Evolutionary conservation across 768 basidiomycete genomes (phyloP).

Genomic region (Galerina sulciceps): DNA sequence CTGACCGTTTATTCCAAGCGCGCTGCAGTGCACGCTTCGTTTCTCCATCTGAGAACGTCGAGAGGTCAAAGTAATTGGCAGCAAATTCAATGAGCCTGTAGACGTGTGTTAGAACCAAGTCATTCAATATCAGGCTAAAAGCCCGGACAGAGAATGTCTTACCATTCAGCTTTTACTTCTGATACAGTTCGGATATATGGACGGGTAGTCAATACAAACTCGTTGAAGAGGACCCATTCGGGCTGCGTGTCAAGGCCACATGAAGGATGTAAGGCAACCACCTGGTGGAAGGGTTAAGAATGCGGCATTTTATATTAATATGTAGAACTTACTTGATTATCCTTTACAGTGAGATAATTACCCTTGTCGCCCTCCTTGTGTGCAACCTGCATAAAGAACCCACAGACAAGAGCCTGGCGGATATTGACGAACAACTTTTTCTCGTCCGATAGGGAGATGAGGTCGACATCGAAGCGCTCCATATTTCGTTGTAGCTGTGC

Average conservation of each 20-base stretch:
- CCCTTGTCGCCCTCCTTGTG: conserved; percentile 93
- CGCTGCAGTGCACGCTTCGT: conserved; percentile 68
- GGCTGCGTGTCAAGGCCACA: conserved; percentile 88
- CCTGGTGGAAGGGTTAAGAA: conserved; percentile 34
- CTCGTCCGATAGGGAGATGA: conserved; percentile 71
- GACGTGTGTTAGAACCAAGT: not conserved
- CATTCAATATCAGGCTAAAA: not conserved
- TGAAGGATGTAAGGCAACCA: conserved; percentile 81
- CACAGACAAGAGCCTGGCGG: conserved; percentile 83
- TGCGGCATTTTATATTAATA: not conserved
- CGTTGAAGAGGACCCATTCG: conserved; percentile 93
- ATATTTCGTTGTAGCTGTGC: conserved; percentile 87
- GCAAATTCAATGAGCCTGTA: conserved; percentile 46
- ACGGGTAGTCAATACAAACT: conserved; percentile 91
- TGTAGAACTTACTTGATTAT: conserved; percentile 72
- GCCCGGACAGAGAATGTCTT: conserved; percentile 7
- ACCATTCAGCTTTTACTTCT: conserved; percentile 89
- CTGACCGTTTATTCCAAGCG: conserved; percentile 54
- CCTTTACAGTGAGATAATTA: conserved; percentile 90
- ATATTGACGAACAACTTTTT: conserved; percentile 76
- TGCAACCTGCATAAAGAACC: conserved; percentile 98
- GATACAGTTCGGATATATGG: conserved; percentile 93
- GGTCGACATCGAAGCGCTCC: conserved; percentile 78
- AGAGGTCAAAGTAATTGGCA: conserved; percentile 69
- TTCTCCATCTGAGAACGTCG: conserved; percentile 68